Evolutionary conservation across 164 flowering plant species (phyloP).

Genomic region (Berberis vulgaris): DNA sequence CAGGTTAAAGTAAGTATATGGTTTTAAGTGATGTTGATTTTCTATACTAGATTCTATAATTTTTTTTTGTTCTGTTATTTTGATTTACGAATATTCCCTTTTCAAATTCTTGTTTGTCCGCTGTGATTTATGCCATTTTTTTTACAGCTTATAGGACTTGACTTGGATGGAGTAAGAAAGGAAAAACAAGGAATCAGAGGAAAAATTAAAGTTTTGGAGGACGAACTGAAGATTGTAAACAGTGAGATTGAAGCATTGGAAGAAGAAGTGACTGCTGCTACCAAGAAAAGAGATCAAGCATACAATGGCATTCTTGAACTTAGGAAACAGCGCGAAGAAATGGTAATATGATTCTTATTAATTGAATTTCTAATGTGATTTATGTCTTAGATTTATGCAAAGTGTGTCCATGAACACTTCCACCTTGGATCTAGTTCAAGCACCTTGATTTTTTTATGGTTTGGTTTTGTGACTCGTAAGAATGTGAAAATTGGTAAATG

Average conservation of each 20-base stretch:
- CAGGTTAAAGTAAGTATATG: slow-evolving; percentile 68
- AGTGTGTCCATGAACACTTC: not conserved
- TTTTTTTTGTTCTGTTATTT: not conserved
- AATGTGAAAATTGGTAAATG: too few species aligned
- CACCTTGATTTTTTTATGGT: too few species aligned
- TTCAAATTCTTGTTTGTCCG: not conserved
- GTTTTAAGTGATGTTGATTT: not conserved
- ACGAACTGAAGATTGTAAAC: slow-evolving; percentile 39
- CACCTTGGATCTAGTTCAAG: too few species aligned
- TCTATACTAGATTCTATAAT: not conserved
- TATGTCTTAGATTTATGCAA: not conserved
- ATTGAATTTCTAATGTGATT: not conserved
- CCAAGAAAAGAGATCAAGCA: slow-evolving; percentile 47
- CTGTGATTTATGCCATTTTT: not conserved
- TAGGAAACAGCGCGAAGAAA: slow-evolving; percentile 61
- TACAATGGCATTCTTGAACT: slow-evolving; percentile 36
- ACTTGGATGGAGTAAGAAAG: slow-evolving; percentile 61
- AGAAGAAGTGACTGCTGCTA: slow-evolving; percentile 34
- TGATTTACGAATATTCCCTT: not conserved
- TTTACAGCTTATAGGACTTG: slow-evolving; percentile 66
- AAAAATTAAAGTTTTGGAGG: slow-evolving; percentile 48
- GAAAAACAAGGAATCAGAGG: slow-evolving; percentile 42
- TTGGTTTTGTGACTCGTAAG: too few species aligned
- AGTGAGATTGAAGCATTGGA: slow-evolving; percentile 41
- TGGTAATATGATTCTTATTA: slow-evolving; percentile 32